Percentiles rank a stretch among this genome's conserved stretches.
phyloP scores from a whole-genome alignment of 2,329 filamentous ascomycete species.

The Shiraia sp. region DNA sequence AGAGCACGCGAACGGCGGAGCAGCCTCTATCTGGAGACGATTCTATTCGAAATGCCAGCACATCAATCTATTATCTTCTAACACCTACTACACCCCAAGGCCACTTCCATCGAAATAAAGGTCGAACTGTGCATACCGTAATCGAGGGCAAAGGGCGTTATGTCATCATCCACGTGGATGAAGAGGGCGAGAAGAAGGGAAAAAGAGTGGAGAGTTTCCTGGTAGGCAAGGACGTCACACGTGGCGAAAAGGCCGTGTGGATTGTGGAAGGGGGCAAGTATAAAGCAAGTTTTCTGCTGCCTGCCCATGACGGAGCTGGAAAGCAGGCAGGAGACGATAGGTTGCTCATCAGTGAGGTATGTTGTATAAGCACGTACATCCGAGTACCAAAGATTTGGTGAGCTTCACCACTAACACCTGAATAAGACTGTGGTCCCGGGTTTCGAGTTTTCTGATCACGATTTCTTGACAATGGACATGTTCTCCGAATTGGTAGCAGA shows the following conservation, averaged over 20 bases:
- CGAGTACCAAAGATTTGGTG: not conserved
- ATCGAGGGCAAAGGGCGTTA: slow-evolving; percentile 67
- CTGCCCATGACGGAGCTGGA: slow-evolving; percentile 45
- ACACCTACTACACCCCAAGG: slow-evolving; percentile 60
- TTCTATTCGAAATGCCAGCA: slow-evolving; percentile 57
- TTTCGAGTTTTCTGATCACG: slow-evolving; percentile 69
- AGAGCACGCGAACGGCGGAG: slow-evolving; percentile 24
- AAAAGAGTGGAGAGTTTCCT: slow-evolving; percentile 66
- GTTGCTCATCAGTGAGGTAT: slow-evolving; percentile 65
- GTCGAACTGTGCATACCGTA: slow-evolving; percentile 66
- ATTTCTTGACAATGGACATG: slow-evolving; percentile 59
- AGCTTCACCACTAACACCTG: not conserved
- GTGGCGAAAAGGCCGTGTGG: slow-evolving; percentile 68
- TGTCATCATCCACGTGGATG: slow-evolving; percentile 64
- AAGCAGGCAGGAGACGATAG: slow-evolving; percentile 46
- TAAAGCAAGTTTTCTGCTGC: slow-evolving; percentile 65
- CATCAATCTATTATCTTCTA: slow-evolving; percentile 68
- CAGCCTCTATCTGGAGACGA: slow-evolving; percentile 47
- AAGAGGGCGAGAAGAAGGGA: slow-evolving; percentile 51
- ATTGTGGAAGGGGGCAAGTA: slow-evolving; percentile 70
- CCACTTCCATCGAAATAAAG: slow-evolving; percentile 66
- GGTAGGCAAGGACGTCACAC: slow-evolving; percentile 61
- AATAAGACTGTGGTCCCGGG: slow-evolving; percentile 65
- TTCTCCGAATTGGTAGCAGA: slow-evolving; percentile 55
- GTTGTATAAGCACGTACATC: slow-evolving; percentile 5